Base-by-base conservation (phyloP, 2,329 filamentous ascomycete genomes). In the Scorias spongiosa region DNA sequence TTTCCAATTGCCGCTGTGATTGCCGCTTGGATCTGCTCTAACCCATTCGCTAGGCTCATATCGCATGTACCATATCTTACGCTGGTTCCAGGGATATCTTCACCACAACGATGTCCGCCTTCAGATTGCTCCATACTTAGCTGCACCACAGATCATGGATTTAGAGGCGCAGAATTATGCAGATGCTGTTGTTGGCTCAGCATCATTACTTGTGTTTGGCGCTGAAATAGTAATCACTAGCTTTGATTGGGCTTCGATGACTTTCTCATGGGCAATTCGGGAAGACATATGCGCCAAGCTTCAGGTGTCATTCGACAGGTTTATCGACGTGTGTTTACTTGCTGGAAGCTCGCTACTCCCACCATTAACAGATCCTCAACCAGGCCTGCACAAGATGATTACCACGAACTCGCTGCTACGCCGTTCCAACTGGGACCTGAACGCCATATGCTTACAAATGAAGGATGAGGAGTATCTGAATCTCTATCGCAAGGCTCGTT, bases 401-500 rank as follows among this genome's bases (percentile, higher is more conserved):
- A 83, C 87, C 55, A 85, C 87, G 0, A 70, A 89, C 44, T 84
- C 84, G 51, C 72, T 93, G 58, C 74, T 95, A 51, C 78, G 80
- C 52, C 67, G 65, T 36, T 64, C 63, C 66, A 83, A 55, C 62
- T 78, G 58, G 68, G 87, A 76, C 37, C 83, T 93, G 10, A 75
- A 81, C 11, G 74, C 73, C 10, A 76, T 87, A 2, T 93, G 86
- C 57, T 72, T 78, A 43, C 44, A 54, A 18, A 88, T 85, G 57
- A 80, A 82, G 55, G 87, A 95, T 46, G 80, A 93, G 42, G 74
- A 81, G 42, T 98, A 93, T 71, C 69, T 85, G 29, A 83, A 89
- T 59, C 84, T 83, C 56, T 98, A 87, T 60, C 83, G 81, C 58
- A 88, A 84, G 61, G 86, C 86, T 17, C 80, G 81, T 49, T 80